These are phyloP conservation scores for Microbotryum lychnidis-dioicae DNA, from an alignment of 1,284 basidiomycete species.

Conservation along the genomic window DNA sequence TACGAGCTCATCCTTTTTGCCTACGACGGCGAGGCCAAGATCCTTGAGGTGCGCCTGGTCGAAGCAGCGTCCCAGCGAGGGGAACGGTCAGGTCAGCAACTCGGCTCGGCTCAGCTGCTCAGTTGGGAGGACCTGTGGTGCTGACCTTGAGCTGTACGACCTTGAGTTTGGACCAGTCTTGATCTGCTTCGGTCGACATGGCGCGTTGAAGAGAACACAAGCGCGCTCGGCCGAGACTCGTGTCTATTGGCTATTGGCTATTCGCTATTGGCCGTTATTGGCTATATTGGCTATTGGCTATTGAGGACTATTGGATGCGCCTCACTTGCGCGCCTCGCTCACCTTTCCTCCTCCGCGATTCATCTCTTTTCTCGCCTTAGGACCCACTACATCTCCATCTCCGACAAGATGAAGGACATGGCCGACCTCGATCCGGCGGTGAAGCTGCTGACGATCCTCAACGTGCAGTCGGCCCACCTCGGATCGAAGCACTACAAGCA, in stretches of 20 bases:
- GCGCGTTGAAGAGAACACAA: background rate
- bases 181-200: background rate
- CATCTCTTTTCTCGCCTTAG: no score
- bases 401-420: conserved; percentile 14
- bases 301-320: no score
- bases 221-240: background rate
- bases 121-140: background rate
- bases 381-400: background rate
- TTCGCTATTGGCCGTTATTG: no score
- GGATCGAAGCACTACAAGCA: conserved; percentile 49
- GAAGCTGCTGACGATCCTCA: conserved; percentile 82
- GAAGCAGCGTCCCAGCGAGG: no score
- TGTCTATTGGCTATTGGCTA: no score
- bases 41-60: conserved; percentile 27
- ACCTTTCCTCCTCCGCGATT: background rate
- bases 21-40: conserved; percentile 14
- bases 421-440: conserved; percentile 28
- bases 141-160: conserved; percentile 27
- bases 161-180: conserved; percentile 17
- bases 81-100: background rate
- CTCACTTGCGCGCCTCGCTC: no score
- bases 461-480: conserved; percentile 55
- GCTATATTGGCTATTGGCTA: no score
- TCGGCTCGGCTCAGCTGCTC: background rate
- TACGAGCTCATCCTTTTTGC: conserved; percentile 32